These are phyloP conservation scores for Fusarium drepaniforme DNA, from an alignment of 2,329 filamentous ascomycete genomes.

Conservation along the genomic window DNA sequence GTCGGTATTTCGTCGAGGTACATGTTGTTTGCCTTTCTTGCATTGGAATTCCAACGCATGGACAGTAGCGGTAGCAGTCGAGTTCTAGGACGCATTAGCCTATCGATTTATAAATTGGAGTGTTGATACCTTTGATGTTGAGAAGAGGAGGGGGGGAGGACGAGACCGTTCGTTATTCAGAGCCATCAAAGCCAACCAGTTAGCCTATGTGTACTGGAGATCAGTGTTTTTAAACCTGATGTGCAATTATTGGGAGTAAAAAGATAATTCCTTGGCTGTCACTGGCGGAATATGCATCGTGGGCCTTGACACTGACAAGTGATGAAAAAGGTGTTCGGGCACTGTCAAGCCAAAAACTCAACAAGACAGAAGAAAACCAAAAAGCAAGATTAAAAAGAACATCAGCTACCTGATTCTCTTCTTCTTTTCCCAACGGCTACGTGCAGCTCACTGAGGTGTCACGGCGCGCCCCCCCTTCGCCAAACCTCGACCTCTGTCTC, in stretches of 20 bases:
- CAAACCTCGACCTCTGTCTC: conserved; percentile 23
- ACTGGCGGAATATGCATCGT: neutral
- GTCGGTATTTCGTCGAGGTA: conserved; percentile 3
- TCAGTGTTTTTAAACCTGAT: neutral
- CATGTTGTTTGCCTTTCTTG: neutral
- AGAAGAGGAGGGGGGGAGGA: neutral
- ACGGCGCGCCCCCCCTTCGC: conserved; percentile 24
- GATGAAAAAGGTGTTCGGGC: neutral
- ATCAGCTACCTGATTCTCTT: neutral
- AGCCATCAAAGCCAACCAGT: neutral
- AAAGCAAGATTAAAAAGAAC: neutral
- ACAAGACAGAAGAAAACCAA: neutral
- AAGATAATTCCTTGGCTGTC: neutral
- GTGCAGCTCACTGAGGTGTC: conserved; percentile 29
- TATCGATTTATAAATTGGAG: neutral
- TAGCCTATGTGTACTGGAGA: neutral
- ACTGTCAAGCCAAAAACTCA: neutral
- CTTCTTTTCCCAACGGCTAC: conserved; percentile 21
- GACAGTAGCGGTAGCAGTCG: neutral
- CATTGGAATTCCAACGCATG: neutral
- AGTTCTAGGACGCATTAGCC: neutral
- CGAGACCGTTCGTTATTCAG: neutral
- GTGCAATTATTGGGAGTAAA: neutral
- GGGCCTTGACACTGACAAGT: neutral
- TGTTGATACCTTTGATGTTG: neutral